Evolutionary conservation across 2,329 filamentous ascomycete genomes (phyloP), one percentile per base, ranked within the genome.

Genomic region (Cordyceps tenuipes): DNA sequence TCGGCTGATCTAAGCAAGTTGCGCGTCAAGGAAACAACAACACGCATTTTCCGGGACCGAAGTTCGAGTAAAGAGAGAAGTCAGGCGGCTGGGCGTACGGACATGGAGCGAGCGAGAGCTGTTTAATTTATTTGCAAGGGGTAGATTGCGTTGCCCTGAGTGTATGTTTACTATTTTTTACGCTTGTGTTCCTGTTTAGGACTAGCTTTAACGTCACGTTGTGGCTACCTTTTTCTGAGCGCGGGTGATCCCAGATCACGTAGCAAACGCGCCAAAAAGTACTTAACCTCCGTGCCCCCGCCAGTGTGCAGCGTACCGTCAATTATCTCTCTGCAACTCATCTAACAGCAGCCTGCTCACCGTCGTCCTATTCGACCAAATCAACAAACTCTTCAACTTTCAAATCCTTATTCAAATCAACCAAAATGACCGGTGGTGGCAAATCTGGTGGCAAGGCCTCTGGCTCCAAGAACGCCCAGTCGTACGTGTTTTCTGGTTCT

Each of bases 361-460:
- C 29, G 51, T 44, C 55, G 53, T 50, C 62, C 60, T 60, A 64
- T 62, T 57, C 55, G 49, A 57, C 19, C 43, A 60, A 50, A 23
- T 63, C 63, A 63, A 55, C 60, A 61, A 64, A 9, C 8, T 26
- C 26, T 23, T 60, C 55, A 63, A 63, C 60, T 63, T 68, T 68
- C 64, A 70, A 69, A 67, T 69, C 72, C 65, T 53, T 34, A 52
- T 19, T 69, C 69, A 68, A 67, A 70, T 72, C 70, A 72, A 72
- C 84, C 88, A 97, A 90, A 89, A 99, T 99, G 94, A 96, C 94
- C 91, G 93, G 93, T 86, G 93, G 93, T 80, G 94, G 94, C 80
- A 99, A 99, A 83, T 97, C 93, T 82, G 94, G 94, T 80, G 94
- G 94, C 87, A 97, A 97, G 89, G 92, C 93, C 83, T 93, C 89